Conservation (phyloP, 805 yeast genomes). For the Teunomyces aglyptinius region DNA sequence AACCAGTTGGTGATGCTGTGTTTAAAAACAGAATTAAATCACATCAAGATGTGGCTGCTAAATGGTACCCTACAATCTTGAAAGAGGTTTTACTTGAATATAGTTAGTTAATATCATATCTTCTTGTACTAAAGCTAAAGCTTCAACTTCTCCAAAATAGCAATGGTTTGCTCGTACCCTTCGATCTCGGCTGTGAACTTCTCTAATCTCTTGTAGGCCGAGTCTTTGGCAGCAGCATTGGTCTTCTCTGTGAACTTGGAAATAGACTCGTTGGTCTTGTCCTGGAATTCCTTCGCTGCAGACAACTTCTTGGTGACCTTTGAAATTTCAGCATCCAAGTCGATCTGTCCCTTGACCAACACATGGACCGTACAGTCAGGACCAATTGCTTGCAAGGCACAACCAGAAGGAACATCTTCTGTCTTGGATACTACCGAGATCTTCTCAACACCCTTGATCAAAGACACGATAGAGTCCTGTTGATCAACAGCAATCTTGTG, state of each 20-base stretch:
- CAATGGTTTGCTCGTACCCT: slow-evolving; percentile 83
- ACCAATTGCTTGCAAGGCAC: slow-evolving; percentile 79
- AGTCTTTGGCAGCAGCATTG: slow-evolving; percentile 73
- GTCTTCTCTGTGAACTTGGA: slow-evolving; percentile 88
- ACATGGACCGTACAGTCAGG: slow-evolving; percentile 84
- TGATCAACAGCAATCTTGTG: slow-evolving; percentile 62
- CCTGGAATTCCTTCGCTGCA: slow-evolving; percentile 59
- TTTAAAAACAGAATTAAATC: slow-evolving; percentile 45
- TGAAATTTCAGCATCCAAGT: slow-evolving; percentile 83
- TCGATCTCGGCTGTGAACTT: slow-evolving; percentile 82
- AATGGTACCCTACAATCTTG: slow-evolving; percentile 42
- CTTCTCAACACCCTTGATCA: slow-evolving; percentile 85
- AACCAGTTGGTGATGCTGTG: slow-evolving; percentile 48
- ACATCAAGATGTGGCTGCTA: slow-evolving; percentile 43
- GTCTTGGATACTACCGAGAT: slow-evolving; percentile 59
- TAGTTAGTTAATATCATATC: background rate
- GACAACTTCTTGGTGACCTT: slow-evolving; percentile 78
- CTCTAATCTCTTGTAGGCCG: slow-evolving; percentile 65
- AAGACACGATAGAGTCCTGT: slow-evolving; percentile 81
- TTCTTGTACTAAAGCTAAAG: slow-evolving; percentile 20
- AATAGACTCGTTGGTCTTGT: slow-evolving; percentile 67
- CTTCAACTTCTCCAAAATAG: slow-evolving; percentile 78
- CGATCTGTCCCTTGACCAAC: slow-evolving; percentile 91
- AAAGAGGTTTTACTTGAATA: slow-evolving; percentile 26
- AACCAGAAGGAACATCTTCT: slow-evolving; percentile 77